Base-by-base conservation (phyloP, 2,329 filamentous ascomycete species). In the Beauveria sp. region DNA sequence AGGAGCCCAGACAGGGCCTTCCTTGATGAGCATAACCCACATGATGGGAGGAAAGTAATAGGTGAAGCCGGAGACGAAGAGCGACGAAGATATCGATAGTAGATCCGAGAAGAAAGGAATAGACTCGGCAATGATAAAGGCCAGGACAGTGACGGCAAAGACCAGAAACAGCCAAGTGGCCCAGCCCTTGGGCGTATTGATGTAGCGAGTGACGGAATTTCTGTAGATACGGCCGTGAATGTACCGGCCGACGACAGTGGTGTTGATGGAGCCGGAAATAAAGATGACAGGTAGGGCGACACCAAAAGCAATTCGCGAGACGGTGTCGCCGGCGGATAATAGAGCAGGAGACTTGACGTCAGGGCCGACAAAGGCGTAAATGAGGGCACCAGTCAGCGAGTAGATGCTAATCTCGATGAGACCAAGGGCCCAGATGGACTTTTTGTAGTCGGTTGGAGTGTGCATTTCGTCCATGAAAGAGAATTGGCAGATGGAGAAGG, bases 51-150 rank as follows among this genome's bases (percentile, higher is more conserved):
- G 71, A 58, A 77, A 69, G 64, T 77, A 75, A 64, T 78, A 78
- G 34, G 76, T 75, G 57, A 74, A 74, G 42, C 72, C 72, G 7
- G 79, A 81, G 66, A 82, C 73, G 69, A 82, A 81, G 34, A 82
- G 75, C 2, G 78, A 74, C 2, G 79, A 81, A 53, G 71, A 76
- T 68, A 82, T 78, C 61, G 78, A 77, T n/a, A 92, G 74, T 50
- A 92, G 76, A 55, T 87, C 79, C 64, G 83, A 83, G 76, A 92
- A 93, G 70, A 87, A 86, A 3, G 89, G 89, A 50, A 92, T 87
- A 0, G 86, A 83, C 68, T 88, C 84, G 16, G 88, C 88, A 65
- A 92, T 86, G 66, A 91, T 71, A 81, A 86, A 92, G 4, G 86
- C 86, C 14, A 88, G 58, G 12, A 87, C 57, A 76, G 88, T 91